Conservation (phyloP, 2,329 filamentous ascomycete species). For the Monosporascus sp. region DNA sequence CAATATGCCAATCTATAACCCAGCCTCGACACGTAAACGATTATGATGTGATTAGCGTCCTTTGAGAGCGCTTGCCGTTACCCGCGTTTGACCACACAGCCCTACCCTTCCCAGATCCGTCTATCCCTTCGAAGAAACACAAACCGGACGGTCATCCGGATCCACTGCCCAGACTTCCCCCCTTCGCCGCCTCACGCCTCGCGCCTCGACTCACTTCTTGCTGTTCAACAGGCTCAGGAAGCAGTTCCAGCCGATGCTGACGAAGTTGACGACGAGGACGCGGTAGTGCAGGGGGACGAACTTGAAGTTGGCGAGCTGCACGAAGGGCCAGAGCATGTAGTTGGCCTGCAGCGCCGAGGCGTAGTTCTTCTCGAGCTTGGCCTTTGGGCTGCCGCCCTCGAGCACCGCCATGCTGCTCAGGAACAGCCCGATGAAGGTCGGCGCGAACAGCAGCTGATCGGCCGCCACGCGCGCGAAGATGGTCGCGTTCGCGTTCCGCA, state of each 20-base stretch:
- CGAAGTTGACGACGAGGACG: conserved; percentile 79
- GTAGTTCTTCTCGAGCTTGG: conserved; percentile 71
- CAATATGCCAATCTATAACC: too few relatives aligned
- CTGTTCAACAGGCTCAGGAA: conserved; percentile 60
- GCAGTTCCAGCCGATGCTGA: conserved; percentile 64
- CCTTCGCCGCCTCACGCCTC: background rate
- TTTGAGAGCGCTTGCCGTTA: too few relatives aligned
- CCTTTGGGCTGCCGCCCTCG: conserved; percentile 56
- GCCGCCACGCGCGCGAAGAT: conserved; percentile 71
- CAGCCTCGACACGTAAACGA: too few relatives aligned
- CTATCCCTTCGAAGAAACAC: too few relatives aligned
- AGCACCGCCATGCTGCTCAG: conserved; percentile 78
- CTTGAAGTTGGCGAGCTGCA: conserved; percentile 84
- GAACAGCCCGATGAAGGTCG: conserved; percentile 77
- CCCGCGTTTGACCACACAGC: too few relatives aligned
- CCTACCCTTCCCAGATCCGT: too few relatives aligned
- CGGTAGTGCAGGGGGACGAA: conserved; percentile 78
- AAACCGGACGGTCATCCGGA: too few relatives aligned
- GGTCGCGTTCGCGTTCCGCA: conserved; percentile 61
- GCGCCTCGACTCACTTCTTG: conserved; percentile 11
- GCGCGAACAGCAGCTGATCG: conserved; percentile 81
- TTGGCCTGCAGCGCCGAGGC: conserved; percentile 70
- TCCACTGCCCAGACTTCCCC: background rate
- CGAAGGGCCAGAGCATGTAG: conserved; percentile 81
- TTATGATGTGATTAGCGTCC: too few relatives aligned